Evolutionary conservation across 1,284 basidiomycete species (phyloP), one percentile per base, ranked within the genome.

Genomic region (Ceratobasidium sp.): DNA sequence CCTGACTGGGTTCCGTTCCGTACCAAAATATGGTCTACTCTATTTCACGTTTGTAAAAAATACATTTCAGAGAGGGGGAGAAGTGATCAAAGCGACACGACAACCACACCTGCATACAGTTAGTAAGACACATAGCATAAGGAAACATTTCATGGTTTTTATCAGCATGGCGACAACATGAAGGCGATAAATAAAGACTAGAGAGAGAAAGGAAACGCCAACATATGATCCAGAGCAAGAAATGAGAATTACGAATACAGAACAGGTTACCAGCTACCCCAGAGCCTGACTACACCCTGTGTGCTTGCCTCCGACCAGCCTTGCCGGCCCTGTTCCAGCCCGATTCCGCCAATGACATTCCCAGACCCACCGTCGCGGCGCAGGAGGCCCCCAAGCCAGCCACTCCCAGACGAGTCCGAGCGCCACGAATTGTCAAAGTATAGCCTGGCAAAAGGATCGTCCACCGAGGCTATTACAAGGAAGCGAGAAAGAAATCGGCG

Each of bases 361-460:
- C 67, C 67, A 71, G 67, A 71, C 67, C 67, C 67, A 71, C 67
- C 54, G 67, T 71, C 56, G 67, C 67, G 54, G 67, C 67, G 67
- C 67, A 71, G 44, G 67, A 71, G 41, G 67, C 67, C 54, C 67
- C 67, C 56, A 71, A 71, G 44, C 67, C 67, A 71, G 67, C 67
- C 41, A 71, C 67, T 29, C 67, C 67, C 67, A 71, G 47, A 8
- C 67, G 54, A 41, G 67, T 71, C 56, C 54, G 54, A 24, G 67
- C 67, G 41, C 67, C 67, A 60, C 67, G 67, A 48, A 71, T 71
- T 44, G 67, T 71, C 44, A 71, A 56, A 15, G 67, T 71, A 71
- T 71, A 71, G 24, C 67, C 67, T 44, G 67, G 67, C 50, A 71
- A 71, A 50, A 71, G 67, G 67, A 71, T 71, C 67, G 67, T 71